Evolutionary conservation across 331 rosid genomes (phyloP).

Genomic region (Acacia pycnantha): DNA sequence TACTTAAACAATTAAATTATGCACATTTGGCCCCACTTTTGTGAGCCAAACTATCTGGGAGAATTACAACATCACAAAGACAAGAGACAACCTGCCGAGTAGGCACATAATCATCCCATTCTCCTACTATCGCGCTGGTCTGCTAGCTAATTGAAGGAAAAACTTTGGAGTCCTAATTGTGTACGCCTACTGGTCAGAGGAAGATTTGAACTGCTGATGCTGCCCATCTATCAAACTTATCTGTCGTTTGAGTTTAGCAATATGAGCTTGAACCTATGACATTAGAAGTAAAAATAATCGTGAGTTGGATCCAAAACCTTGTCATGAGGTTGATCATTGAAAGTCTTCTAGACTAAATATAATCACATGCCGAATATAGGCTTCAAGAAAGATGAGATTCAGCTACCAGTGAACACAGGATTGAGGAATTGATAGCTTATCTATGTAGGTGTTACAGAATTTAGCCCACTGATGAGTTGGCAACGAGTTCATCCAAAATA

Average conservation of each 20-base stretch:
- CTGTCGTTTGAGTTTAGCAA: slow-evolving; percentile 70
- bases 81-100: slow-evolving; percentile 26
- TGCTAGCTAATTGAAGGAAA: slow-evolving; percentile 28
- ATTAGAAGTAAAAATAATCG: slow-evolving; percentile 17
- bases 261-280: slow-evolving; percentile 73
- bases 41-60: slow-evolving; percentile 18
- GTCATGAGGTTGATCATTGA: slow-evolving; percentile 6
- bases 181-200: slow-evolving; percentile 55
- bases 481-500: not conserved
- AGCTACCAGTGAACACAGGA: slow-evolving; percentile 4
- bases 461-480: not conserved
- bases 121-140: not conserved
- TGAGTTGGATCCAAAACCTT: slow-evolving; percentile 24
- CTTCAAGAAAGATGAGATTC: slow-evolving; percentile 15
- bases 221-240: slow-evolving; percentile 64
- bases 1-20: slow-evolving; percentile 19
- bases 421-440: slow-evolving; percentile 1
- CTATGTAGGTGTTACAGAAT: not conserved
- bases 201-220: slow-evolving; percentile 57
- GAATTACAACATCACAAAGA: slow-evolving; percentile 28
- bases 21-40: slow-evolving; percentile 17
- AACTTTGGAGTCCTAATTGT: slow-evolving; percentile 31
- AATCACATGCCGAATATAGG: slow-evolving; percentile 14
- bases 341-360: slow-evolving; percentile 16
- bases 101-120: slow-evolving; percentile 19